Evolutionary conservation across 1,284 basidiomycete genomes (phyloP), one percentile per base, ranked within the genome.

Genomic region (Nidula niveotomentosa): DNA sequence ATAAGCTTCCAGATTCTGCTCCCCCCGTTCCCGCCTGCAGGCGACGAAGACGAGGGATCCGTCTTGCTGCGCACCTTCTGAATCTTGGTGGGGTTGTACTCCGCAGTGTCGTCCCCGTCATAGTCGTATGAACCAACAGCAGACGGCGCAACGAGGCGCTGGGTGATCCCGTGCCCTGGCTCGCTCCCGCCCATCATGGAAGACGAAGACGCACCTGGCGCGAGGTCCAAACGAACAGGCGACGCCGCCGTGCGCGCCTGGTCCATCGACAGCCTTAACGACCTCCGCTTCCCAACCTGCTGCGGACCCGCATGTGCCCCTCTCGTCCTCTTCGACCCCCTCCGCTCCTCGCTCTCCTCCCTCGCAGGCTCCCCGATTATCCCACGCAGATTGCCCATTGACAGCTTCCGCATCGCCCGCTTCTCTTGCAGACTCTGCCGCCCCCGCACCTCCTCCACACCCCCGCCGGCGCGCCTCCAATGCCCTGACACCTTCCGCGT

Each of bases 1-100:
- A 90, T 77, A 47, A 90, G 64, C 65, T 77, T 85, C 86, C 85
- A 89, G 2, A 88, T 68, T 60, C 75, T 80, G 47, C 71, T 73
- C 12, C 79, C 75, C 3, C 72, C 64, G 6, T 54, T 52, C 4
- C 55, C 48, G 72, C 73, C 12, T 66, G 55, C 34, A 56, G 4
- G 30, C 30, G 30, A 30, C 30, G 30, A 30, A 30, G 30, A 30
- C 30, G 30, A 30, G 30, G 30, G 30, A 30, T 30, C 30, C 30
- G 30, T 30, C 30, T 30, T 30, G 30, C 30, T 30, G 4, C 30
- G 30, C 30, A 5, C 30, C 30, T 30, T 30, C 6, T 30, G 30
- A 30, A 30, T 2, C 30, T 30, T 30, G 30, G 30, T 30, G 30
- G 3, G 30, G 4, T 5, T 30, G 30, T 30, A 30, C 4, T 5